Percentiles rank a stretch among this genome's conserved stretches.
These are phyloP conservation scores for Teratosphaeria viscida DNA, from an alignment of 2,329 filamentous ascomycete species.

Conservation along the genomic window DNA sequence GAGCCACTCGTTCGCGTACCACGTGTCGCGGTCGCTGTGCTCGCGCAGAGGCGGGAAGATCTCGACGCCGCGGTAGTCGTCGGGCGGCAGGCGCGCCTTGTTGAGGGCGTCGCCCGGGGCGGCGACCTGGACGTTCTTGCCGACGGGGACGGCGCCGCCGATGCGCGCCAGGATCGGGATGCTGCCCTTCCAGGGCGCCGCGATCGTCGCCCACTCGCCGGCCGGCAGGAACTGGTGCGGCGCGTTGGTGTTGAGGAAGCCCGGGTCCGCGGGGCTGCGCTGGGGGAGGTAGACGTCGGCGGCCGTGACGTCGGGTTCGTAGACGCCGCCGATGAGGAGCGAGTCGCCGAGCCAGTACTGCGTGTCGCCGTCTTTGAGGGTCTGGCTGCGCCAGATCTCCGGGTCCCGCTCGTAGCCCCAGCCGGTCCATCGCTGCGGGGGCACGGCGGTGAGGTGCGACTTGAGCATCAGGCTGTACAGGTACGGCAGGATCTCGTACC, in stretches of 20 bases:
- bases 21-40: constrained; percentile 16
- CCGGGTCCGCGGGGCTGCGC: constrained; percentile 32
- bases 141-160: constrained; percentile 45
- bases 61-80: constrained; percentile 48
- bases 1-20: constrained; percentile 38
- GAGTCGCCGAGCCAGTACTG: constrained; percentile 65
- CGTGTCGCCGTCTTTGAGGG: constrained; percentile 52
- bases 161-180: constrained; percentile 47
- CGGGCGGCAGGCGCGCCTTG: constrained; percentile 36
- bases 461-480: constrained; percentile 56
- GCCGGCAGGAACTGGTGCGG: constrained; percentile 48
- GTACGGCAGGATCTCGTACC: constrained; percentile 63
- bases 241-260: constrained; percentile 53
- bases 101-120: constrained; percentile 40
- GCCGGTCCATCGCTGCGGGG: constrained; percentile 61
- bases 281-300: constrained; percentile 54
- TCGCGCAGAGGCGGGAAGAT: constrained; percentile 43
- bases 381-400: constrained; percentile 50
- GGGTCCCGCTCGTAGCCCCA: constrained; percentile 61
- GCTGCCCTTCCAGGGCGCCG: constrained; percentile 42
- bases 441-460: constrained; percentile 50
- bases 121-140: constrained; percentile 41
- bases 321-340: constrained; percentile 57
- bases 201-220: constrained; percentile 44
- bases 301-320: constrained; percentile 45